These are phyloP conservation scores for Peronospora farinosa DNA, from an alignment of 352 stramenopile genomes.

Conservation along the genomic window DNA sequence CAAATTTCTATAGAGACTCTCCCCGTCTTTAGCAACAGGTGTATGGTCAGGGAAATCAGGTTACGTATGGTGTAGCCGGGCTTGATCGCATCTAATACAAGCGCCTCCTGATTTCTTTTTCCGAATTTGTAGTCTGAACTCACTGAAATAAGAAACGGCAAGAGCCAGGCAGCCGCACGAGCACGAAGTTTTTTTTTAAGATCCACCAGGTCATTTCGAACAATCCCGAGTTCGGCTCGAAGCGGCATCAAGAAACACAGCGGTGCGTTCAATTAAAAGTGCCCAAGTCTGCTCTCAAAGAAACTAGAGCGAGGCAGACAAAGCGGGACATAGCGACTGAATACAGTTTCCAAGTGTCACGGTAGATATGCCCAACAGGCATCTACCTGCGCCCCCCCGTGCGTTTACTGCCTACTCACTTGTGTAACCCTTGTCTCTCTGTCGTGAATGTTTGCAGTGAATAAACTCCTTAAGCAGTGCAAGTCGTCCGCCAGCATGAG, in stretches of 20 bases:
- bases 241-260: slow-evolving; percentile 37
- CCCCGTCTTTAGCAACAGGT: neutral
- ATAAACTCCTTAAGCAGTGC: slow-evolving; percentile 69
- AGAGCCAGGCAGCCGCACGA: slow-evolving; percentile 52
- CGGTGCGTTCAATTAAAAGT: slow-evolving; percentile 26
- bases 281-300: neutral
- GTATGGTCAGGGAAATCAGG: neutral
- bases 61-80: slow-evolving; percentile 1
- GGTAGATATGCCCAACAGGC: slow-evolving; percentile 9
- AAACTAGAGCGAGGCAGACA: slow-evolving; percentile 12
- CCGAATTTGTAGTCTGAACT: slow-evolving; percentile 5
- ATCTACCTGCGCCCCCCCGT: slow-evolving; percentile 14
- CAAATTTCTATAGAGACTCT: neutral
- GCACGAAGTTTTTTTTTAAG: slow-evolving; percentile 49
- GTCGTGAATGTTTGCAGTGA: slow-evolving; percentile 42
- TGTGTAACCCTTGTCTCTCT: neutral
- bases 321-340: slow-evolving; percentile 1
- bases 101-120: slow-evolving; percentile 20
- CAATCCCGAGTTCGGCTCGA: slow-evolving; percentile 67
- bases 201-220: slow-evolving; percentile 49
- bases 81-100: neutral
- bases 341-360: slow-evolving; percentile 19
- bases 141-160: slow-evolving; percentile 27
- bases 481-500: slow-evolving; percentile 39
- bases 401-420: slow-evolving; percentile 1